Conservation (phyloP, 2,329 filamentous ascomycete species). For the Pseudocercospora pini-densiflorae region DNA sequence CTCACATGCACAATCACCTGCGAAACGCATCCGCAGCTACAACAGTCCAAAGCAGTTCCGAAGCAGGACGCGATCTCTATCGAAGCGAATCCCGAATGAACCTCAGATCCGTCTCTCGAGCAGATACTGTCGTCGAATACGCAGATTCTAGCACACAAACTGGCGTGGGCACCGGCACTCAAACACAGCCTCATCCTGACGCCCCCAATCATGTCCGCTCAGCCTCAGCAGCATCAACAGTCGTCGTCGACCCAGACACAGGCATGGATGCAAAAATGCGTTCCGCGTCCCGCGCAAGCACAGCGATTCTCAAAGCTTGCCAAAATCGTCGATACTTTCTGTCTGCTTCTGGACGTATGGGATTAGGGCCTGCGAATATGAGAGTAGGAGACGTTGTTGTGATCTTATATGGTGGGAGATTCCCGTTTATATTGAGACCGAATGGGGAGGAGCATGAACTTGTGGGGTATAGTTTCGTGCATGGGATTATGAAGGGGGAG, state of each 20-base stretch:
- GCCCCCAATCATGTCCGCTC: background rate
- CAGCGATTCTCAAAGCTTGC: background rate
- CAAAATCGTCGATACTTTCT: background rate
- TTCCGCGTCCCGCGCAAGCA: background rate
- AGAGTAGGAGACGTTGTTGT: background rate
- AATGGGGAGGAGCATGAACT: background rate
- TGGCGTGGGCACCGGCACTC: background rate
- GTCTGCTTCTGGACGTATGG: background rate
- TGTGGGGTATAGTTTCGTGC: background rate
- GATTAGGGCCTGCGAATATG: background rate
- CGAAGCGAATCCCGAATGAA: background rate
- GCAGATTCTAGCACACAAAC: conserved; percentile 1
- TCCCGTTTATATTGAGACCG: background rate
- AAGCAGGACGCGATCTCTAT: background rate
- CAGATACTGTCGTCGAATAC: conserved; percentile 1
- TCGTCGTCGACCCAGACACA: conserved; percentile 2
- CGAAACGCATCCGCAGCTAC: background rate
- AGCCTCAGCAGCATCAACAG: background rate
- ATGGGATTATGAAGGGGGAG: conserved; percentile 4
- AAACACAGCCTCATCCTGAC: background rate
- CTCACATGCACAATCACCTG: background rate
- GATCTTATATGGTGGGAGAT: background rate
- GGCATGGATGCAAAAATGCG: conserved; percentile 1
- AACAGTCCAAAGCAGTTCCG: background rate
- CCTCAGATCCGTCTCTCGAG: background rate